Evolutionary conservation across 306 rosid genomes (phyloP).

Genomic region (Medicago truncatula): MtrunA17r5.0-ANR NC_053042.1:45719501-45720000

Average conservation of each 20-base stretch:
- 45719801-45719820: not conserved
- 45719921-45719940: not conserved
- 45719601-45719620: slow-evolving; percentile 37
- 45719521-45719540: not conserved
- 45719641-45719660: too few relatives aligned
- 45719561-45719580: not conserved
- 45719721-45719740: slow-evolving; percentile 43
- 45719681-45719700: slow-evolving; percentile 44
- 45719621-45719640: not conserved
- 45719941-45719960: slow-evolving; percentile 36
- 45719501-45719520: slow-evolving; percentile 10
- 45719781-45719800: not conserved
- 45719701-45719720: slow-evolving; percentile 38
- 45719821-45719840: slow-evolving; percentile 27
- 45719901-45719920: slow-evolving; percentile 41
- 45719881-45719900: slow-evolving; percentile 51
- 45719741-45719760: not conserved
- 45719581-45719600: slow-evolving; percentile 34
- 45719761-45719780: not conserved
- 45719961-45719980: slow-evolving; percentile 62
- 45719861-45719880: slow-evolving; percentile 29
- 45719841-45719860: slow-evolving; percentile 4
- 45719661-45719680: slow-evolving; percentile 20
- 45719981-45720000: slow-evolving; percentile 62
- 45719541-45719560: not conserved